These are phyloP conservation scores for Chaetomiaceae sp. DNA, from an alignment of 2,329 filamentous ascomycete species.

Conservation along the genomic window DNA sequence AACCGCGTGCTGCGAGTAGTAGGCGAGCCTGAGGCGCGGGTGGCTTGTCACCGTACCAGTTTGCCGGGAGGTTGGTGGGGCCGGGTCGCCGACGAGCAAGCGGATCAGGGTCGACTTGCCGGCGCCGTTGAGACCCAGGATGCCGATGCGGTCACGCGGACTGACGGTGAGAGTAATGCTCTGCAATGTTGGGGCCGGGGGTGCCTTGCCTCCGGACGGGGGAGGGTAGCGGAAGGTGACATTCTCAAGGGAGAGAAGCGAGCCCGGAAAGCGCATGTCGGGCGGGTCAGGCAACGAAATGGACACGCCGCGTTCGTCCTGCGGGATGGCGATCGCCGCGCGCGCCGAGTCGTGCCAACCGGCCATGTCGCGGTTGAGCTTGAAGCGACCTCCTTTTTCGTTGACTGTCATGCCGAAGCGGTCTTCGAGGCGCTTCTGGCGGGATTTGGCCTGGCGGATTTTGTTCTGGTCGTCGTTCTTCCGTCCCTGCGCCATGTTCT, in stretches of 20 bases:
- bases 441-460: slow-evolving; percentile 74
- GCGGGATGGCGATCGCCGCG: slow-evolving; percentile 65
- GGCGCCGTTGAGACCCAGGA: slow-evolving; percentile 72
- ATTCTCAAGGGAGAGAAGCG: slow-evolving; percentile 65
- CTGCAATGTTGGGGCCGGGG: slow-evolving; percentile 38
- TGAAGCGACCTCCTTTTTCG: slow-evolving; percentile 68
- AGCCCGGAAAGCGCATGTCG: slow-evolving; percentile 68
- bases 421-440: slow-evolving; percentile 80
- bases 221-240: slow-evolving; percentile 57
- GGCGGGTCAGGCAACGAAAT: slow-evolving; percentile 56
- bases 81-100: slow-evolving; percentile 51
- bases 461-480: slow-evolving; percentile 79
- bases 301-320: slow-evolving; percentile 52
- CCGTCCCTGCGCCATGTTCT: slow-evolving; percentile 69
- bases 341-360: slow-evolving; percentile 56
- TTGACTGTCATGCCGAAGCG: slow-evolving; percentile 70
- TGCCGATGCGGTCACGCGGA: slow-evolving; percentile 66
- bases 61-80: slow-evolving; percentile 31
- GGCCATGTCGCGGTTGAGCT: slow-evolving; percentile 65
- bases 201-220: slow-evolving; percentile 24
- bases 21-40: slow-evolving; percentile 62
- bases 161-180: slow-evolving; percentile 63
- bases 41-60: slow-evolving; percentile 59
- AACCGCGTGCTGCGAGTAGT: slow-evolving; percentile 76
- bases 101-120: slow-evolving; percentile 77